Evolutionary conservation across 352 stramenopile genomes (phyloP), one percentile per base, ranked within the genome.

Genomic region (Globisporangium paddicum): DNA sequence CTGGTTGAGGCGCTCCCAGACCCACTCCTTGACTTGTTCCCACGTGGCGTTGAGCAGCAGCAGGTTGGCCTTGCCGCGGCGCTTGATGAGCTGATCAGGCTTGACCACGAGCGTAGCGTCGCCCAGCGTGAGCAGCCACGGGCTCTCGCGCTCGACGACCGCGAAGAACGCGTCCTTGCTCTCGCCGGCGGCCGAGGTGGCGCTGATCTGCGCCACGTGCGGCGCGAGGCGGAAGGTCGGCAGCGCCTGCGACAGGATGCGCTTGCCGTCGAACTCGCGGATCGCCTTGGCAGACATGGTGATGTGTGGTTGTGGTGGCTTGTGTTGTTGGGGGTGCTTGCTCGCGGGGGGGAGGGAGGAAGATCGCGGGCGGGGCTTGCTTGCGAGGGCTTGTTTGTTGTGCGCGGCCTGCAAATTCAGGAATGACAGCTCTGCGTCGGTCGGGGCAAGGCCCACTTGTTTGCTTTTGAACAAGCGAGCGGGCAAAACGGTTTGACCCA

Each of bases 61-160:
- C 44, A 99, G 75, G 63, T 97, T 97, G 49, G 79, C 88, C 76
- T 99, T 99, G 57, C 96, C 96, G 48, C 96, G 86, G 53, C 95
- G 80, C 80, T 98, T 98, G 75, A 99, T 98, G 41, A 99, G 81
- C 82, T 98, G 94, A 77, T 99, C 96, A 18, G 96, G 96, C 80
- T 99, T 99, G 55, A 98, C 95, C 51, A 98, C 96, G 37, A 99
- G 83, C 62, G 90, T 95, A 19, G 69, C 72, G 21, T 89, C 79
- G 50, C 70, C 69, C 19, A 90, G 77, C 38, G 65, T 63, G 23
- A 74, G 67, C 28, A 98, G 74, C 93, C 93, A 98, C 44, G 82
- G 83, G 72, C 92, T 95, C 23, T 65, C 63, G 25, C 66, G 54
- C 63, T 89, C 89, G 50, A 97, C 76, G 38, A 60, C 58, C 35